Percentiles rank a stretch among this genome's conserved stretches.
phyloP scores from a whole-genome alignment of 768 basidiomycete genomes.

The Crepidotus variabilis region DNA sequence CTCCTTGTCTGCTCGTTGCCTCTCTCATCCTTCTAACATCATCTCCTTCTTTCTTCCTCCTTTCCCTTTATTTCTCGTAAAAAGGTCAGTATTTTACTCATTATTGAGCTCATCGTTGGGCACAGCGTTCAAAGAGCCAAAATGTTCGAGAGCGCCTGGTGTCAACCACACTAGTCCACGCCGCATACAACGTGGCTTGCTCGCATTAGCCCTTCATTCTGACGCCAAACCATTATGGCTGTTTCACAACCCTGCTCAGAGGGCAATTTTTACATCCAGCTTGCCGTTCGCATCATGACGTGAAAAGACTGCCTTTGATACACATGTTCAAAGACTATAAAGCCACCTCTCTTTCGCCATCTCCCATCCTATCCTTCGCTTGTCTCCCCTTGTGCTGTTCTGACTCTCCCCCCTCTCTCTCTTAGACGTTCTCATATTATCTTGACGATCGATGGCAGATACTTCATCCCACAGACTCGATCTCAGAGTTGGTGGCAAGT shows the following conservation, averaged over 20 bases:
- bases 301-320: conserved; percentile 35
- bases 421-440: conserved; percentile 10
- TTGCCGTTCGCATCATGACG: conserved; percentile 30
- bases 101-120: neutral
- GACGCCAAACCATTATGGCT: neutral
- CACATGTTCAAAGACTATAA: conserved; percentile 39
- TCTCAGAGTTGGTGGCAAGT: conserved; percentile 90
- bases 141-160: neutral
- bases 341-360: conserved; percentile 23
- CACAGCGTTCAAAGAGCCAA: neutral
- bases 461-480: conserved; percentile 69
- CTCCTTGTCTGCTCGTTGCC: conserved; percentile 35
- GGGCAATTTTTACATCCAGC: conserved; percentile 11
- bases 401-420: conserved; percentile 15
- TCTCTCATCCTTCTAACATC: conserved; percentile 17
- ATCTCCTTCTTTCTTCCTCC: conserved; percentile 12
- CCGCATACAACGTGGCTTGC: conserved; percentile 22
- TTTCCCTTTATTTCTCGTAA: conserved; percentile 10
- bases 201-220: conserved; percentile 12
- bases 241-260: conserved; percentile 5
- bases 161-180: conserved; percentile 12
- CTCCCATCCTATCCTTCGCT: conserved; percentile 19
- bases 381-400: conserved; percentile 11
- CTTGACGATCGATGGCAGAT: conserved; percentile 62
- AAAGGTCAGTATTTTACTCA: conserved; percentile 17